phyloP scores from a whole-genome alignment of 805 yeast species.

The Candida michaelii region DNA sequence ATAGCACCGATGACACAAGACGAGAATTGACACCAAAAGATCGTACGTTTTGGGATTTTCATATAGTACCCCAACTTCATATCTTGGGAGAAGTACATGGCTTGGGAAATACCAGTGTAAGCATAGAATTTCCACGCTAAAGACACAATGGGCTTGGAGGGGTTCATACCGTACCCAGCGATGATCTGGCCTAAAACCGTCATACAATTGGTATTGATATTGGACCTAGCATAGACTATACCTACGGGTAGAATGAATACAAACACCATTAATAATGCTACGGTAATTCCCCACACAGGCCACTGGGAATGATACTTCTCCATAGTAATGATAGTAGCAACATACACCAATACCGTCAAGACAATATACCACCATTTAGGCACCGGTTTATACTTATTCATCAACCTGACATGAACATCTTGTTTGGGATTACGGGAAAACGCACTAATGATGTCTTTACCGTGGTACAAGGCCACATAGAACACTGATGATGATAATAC shows the following conservation, averaged over 20 bases:
- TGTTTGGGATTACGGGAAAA: conserved; percentile 12
- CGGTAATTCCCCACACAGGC: conserved; percentile 63
- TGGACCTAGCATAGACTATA: conserved; percentile 22
- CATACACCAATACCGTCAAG: conserved; percentile 25
- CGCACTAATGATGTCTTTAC: conserved; percentile 11
- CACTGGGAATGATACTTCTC: conserved; percentile 41
- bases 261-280: conserved; percentile 50
- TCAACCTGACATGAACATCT: conserved; percentile 30
- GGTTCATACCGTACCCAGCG: conserved; percentile 12
- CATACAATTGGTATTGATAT: conserved; percentile 31
- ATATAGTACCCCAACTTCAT: conserved; percentile 21
- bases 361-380: conserved; percentile 33
- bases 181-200: conserved; percentile 21
- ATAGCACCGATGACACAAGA: conserved; percentile 10
- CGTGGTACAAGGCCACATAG: conserved; percentile 15
- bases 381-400: conserved; percentile 33
- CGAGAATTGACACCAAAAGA: conserved; percentile 20
- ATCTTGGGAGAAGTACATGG: conserved; percentile 26
- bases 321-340: conserved; percentile 30
- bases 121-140: conserved; percentile 15
- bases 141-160: conserved; percentile 1
- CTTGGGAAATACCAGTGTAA: conserved; percentile 26
- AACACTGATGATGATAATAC: conserved; percentile 24
- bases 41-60: conserved; percentile 23
- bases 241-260: conserved; percentile 53